A percentile compares a stretch with the other conserved stretches of the same genome.
Evolutionary conservation across 2,329 filamentous ascomycete species (phyloP).

Genomic region (Apiospora kogelbergensis): DNA sequence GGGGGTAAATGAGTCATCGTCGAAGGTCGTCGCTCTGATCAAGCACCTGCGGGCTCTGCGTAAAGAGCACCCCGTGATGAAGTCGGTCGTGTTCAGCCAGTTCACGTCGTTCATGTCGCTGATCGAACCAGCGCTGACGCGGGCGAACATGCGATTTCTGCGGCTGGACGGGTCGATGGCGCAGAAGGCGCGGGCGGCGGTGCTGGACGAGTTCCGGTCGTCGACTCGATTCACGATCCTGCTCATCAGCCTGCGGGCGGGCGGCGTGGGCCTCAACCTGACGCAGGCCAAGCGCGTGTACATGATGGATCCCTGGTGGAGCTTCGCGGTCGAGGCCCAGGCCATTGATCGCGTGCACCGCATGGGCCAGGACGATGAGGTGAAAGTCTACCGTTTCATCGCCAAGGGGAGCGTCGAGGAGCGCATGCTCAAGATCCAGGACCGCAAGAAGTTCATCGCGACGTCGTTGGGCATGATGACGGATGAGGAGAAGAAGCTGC

Average conservation of each 20-base stretch:
- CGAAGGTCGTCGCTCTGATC: constrained; percentile 83
- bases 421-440: constrained; percentile 90
- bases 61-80: constrained; percentile 65
- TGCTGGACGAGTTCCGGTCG: constrained; percentile 71
- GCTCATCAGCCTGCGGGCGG: constrained; percentile 81
- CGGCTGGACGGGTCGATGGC: constrained; percentile 89
- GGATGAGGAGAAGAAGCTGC: constrained; percentile 87
- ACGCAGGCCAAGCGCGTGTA: constrained; percentile 87
- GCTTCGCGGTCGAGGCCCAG: constrained; percentile 92
- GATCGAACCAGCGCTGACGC: constrained; percentile 76
- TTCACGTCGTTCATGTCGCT: constrained; percentile 96
- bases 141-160: constrained; percentile 74
- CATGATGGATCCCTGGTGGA: constrained; percentile 99
- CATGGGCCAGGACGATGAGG: constrained; percentile 88
- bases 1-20: constrained; percentile 69
- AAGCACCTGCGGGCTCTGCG: constrained; percentile 70
- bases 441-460: constrained; percentile 96
- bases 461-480: constrained; percentile 91
- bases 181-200: constrained; percentile 78
- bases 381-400: constrained; percentile 85
- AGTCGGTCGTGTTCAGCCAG: constrained; percentile 93
- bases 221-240: constrained; percentile 68
- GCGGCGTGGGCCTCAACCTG: constrained; percentile 90
- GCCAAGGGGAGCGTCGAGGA: constrained; percentile 91
- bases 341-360: constrained; percentile 97